Conservation (phyloP, 805 yeast species). For the Huiozyma naganishii region DNA sequence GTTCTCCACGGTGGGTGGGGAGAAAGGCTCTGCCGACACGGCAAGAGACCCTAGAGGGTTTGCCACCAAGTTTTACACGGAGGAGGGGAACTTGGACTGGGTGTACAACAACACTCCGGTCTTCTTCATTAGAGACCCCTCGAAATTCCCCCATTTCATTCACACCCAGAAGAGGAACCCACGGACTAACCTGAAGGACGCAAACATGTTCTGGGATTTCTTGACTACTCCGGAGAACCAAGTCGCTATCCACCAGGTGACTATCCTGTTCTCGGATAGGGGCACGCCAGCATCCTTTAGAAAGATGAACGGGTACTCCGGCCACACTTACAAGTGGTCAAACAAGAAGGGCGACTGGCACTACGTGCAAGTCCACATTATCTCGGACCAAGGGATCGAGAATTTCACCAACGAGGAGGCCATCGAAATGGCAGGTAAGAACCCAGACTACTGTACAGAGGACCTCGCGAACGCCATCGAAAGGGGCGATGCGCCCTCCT, state of each 20-base stretch:
- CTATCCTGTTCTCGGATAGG: constrained; percentile 49
- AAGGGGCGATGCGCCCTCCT: constrained; percentile 65
- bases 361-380: constrained; percentile 48
- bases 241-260: constrained; percentile 69
- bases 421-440: constrained; percentile 52
- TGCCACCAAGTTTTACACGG: constrained; percentile 54
- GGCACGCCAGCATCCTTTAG: constrained; percentile 49
- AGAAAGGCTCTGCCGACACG: constrained; percentile 53
- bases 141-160: constrained; percentile 53
- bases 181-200: constrained; percentile 61
- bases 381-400: constrained; percentile 43
- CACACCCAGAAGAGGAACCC: constrained; percentile 67
- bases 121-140: constrained; percentile 53
- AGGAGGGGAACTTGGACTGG: constrained; percentile 61
- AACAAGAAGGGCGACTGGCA: constrained; percentile 42
- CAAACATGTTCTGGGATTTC: constrained; percentile 81
- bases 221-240: constrained; percentile 49
- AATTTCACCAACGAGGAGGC: constrained; percentile 57
- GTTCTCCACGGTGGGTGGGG: constrained; percentile 68
- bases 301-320: constrained; percentile 55
- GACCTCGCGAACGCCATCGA: constrained; percentile 74
- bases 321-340: constrained; percentile 54
- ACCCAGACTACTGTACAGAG: constrained; percentile 75
- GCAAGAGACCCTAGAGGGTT: constrained; percentile 66
- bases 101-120: constrained; percentile 66